These are phyloP conservation scores for Purshia tridentata DNA, from an alignment of 306 rosid genomes.

Conservation along the genomic window DNA sequence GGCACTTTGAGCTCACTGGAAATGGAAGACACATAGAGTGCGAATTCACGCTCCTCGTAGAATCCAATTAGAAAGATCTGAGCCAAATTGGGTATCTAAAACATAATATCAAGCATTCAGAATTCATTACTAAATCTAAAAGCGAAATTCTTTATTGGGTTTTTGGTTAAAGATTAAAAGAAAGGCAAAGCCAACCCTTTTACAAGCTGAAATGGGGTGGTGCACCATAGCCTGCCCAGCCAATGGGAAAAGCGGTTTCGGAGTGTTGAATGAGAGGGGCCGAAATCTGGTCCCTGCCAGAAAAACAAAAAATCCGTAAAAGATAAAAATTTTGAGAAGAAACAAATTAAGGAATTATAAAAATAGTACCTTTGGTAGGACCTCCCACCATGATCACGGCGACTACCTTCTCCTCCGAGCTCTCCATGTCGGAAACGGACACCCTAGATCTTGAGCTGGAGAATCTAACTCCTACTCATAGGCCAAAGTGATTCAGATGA, in stretches of 20 bases:
- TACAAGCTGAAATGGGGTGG: conserved; percentile 94
- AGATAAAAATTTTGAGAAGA: background rate
- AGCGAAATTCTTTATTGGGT: conserved; percentile 8
- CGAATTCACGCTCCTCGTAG: conserved; percentile 92
- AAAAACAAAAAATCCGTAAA: background rate
- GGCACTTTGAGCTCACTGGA: conserved; percentile 92
- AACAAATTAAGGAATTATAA: background rate
- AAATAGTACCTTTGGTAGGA: conserved; percentile 77
- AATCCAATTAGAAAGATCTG: conserved; percentile 86
- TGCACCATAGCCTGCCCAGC: conserved; percentile 98
- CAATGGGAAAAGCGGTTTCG: conserved; percentile 95
- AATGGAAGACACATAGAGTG: conserved; percentile 85
- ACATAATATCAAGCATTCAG: background rate
- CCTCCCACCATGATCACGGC: conserved; percentile 99
- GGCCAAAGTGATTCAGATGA: background rate
- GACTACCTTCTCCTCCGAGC: conserved; percentile 78
- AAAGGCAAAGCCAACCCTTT: conserved; percentile 55
- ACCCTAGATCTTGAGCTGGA: conserved; percentile 38
- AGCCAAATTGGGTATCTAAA: conserved; percentile 84
- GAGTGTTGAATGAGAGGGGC: conserved; percentile 95
- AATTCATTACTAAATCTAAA: background rate
- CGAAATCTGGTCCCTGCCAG: conserved; percentile 88
- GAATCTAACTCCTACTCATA: background rate
- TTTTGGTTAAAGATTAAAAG: background rate
- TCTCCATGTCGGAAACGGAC: conserved; percentile 49